Evolutionary conservation across 495 filamentous ascomycete genomes (phyloP).

Genomic region (Alectoria sarmentosa): DNA sequence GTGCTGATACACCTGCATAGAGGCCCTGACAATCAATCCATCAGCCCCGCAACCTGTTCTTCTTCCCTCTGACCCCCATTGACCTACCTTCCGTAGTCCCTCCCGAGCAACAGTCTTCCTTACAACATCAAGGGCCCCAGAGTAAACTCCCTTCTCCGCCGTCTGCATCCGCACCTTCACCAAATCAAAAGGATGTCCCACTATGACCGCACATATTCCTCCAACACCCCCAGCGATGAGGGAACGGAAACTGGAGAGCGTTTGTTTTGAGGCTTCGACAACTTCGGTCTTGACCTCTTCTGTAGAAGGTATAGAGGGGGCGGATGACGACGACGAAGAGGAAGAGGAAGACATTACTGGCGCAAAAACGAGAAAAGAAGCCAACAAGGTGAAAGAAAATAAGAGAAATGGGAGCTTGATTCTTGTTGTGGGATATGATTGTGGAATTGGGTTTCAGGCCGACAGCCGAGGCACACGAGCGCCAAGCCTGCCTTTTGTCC

Average conservation of each 20-base stretch:
- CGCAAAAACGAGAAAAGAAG: background rate
- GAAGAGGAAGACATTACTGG: constrained; percentile 7
- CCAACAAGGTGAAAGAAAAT: background rate
- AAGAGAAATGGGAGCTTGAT: background rate
- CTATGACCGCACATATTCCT: constrained; percentile 85
- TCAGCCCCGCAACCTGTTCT: background rate
- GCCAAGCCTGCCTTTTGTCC: background rate
- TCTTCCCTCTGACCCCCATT: background rate
- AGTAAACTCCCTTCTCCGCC: constrained; percentile 88
- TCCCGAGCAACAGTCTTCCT: constrained; percentile 80
- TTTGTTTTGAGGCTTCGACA: constrained; percentile 27
- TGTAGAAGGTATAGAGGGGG: background rate
- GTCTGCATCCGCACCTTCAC: constrained; percentile 98
- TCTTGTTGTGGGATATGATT: background rate
- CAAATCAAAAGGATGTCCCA: constrained; percentile 94
- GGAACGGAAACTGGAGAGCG: constrained; percentile 55
- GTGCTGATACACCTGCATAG: constrained; percentile 96
- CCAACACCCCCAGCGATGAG: constrained; percentile 87
- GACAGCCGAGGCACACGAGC: constrained; percentile 1
- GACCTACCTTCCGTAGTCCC: constrained; percentile 57
- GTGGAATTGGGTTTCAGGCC: background rate
- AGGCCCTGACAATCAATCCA: constrained; percentile 51
- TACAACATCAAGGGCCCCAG: constrained; percentile 85
- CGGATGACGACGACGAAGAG: constrained; percentile 3
- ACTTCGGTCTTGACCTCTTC: constrained; percentile 26